phyloP scores from a whole-genome alignment of 2,329 filamentous ascomycete species.

The Hysterium pulicare region DNA sequence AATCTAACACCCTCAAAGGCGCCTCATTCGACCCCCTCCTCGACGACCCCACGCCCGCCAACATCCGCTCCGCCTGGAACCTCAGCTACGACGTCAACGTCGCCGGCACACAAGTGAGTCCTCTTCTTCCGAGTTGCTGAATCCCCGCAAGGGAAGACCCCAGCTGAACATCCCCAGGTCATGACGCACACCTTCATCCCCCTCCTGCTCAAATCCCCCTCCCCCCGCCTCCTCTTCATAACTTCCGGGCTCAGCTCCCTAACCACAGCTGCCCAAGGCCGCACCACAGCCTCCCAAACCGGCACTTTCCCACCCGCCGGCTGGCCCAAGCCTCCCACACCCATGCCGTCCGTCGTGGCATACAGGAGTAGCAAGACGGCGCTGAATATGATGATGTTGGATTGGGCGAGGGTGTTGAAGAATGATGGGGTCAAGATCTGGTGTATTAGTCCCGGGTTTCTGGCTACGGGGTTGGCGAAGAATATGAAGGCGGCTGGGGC shows the following conservation, averaged over 20 bases:
- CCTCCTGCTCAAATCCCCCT: slow-evolving; percentile 34
- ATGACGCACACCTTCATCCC: slow-evolving; percentile 35
- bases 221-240: slow-evolving; percentile 39
- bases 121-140: no score
- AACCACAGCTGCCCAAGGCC: slow-evolving; percentile 16
- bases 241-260: slow-evolving; percentile 44
- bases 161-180: no score
- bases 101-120: neutral
- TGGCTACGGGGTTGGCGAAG: slow-evolving; percentile 44
- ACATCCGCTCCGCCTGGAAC: neutral
- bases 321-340: slow-evolving; percentile 44
- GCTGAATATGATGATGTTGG: slow-evolving; percentile 50
- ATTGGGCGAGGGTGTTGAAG: slow-evolving; percentile 43
- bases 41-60: neutral
- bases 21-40: neutral
- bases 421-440: slow-evolving; percentile 50
- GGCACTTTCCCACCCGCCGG: slow-evolving; percentile 41
- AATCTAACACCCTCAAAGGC: neutral
- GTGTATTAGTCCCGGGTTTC: slow-evolving; percentile 44
- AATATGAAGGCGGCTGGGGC: slow-evolving; percentile 38
- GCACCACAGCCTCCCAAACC: no score
- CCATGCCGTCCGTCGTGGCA: no score
- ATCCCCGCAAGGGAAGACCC: no score
- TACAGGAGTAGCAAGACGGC: slow-evolving; percentile 46
- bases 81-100: neutral